Percentiles rank a stretch among this genome's conserved stretches.
These are phyloP conservation scores for Gnaphalium uliginosum DNA, from an alignment of 129 eudicot genomes.

Conservation along the genomic window DNA sequence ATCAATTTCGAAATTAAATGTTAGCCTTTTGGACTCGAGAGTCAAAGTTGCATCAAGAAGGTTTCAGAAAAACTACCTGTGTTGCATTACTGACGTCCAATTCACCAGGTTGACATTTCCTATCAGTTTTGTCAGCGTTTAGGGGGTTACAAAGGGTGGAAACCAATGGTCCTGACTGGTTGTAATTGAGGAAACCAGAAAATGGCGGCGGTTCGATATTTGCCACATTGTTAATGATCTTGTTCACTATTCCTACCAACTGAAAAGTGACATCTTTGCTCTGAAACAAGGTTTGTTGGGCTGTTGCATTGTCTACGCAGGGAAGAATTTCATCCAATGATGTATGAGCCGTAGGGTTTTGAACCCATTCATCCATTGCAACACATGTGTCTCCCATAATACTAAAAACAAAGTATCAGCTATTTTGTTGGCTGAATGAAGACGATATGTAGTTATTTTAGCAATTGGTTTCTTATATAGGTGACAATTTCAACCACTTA, in stretches of 20 bases:
- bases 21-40: constrained; percentile 1
- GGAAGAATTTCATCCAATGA: constrained; percentile 80
- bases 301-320: constrained; percentile 71
- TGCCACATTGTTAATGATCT: constrained; percentile 55
- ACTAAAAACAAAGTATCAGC: constrained; percentile 33
- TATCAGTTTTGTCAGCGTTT: constrained; percentile 51
- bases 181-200: constrained; percentile 44
- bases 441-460: background rate
- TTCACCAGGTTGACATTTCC: constrained; percentile 58
- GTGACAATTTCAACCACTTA: background rate
- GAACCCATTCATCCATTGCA: constrained; percentile 87
- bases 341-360: constrained; percentile 71
- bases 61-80: constrained; percentile 42
- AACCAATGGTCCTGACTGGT: constrained; percentile 89
- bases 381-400: constrained; percentile 79
- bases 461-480: background rate
- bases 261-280: constrained; percentile 72
- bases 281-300: constrained; percentile 54
- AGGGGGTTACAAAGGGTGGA: constrained; percentile 76
- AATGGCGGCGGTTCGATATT: constrained; percentile 47
- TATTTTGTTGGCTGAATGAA: constrained; percentile 17
- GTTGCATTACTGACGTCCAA: constrained; percentile 55
- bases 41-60: constrained; percentile 5
- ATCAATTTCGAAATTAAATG: background rate
- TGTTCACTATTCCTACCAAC: constrained; percentile 58